A percentile compares a stretch with the other conserved stretches of the same genome.
Evolutionary conservation across 306 rosid species (phyloP).

Genomic region (Prunus kanzakura): DNA sequence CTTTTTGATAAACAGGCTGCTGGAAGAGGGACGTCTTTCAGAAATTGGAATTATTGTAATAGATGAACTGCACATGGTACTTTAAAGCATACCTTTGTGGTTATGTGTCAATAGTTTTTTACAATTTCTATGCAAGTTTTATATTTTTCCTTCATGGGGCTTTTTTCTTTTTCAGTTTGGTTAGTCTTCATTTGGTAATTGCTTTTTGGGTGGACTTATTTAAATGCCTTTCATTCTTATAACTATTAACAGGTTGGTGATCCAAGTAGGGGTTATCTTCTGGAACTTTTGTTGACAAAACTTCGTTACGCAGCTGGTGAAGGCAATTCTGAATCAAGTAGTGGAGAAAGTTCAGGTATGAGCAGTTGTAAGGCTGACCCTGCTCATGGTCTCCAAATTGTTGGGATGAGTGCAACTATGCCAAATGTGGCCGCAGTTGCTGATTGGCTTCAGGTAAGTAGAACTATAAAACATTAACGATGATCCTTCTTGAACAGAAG

Average conservation of each 20-base stretch:
- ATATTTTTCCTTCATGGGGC: background rate
- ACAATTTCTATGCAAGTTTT: background rate
- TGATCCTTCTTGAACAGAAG: slow-evolving; percentile 2
- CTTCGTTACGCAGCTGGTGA: slow-evolving; percentile 98
- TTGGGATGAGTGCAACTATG: slow-evolving; percentile 99
- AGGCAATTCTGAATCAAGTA: slow-evolving; percentile 75
- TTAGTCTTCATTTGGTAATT: slow-evolving; percentile 2
- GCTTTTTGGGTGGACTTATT: slow-evolving; percentile 1
- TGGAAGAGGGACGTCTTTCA: slow-evolving; percentile 90
- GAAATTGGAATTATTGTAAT: slow-evolving; percentile 96
- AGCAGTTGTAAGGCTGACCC: slow-evolving; percentile 87
- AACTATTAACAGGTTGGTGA: slow-evolving; percentile 85
- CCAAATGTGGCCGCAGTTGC: slow-evolving; percentile 98
- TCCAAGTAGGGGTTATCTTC: slow-evolving; percentile 82
- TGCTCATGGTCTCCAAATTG: slow-evolving; percentile 89
- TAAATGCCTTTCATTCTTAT: slow-evolving; percentile 28
- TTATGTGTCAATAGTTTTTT: background rate
- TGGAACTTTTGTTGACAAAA: slow-evolving; percentile 93
- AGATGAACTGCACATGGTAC: slow-evolving; percentile 98
- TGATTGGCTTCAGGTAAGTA: slow-evolving; percentile 94
- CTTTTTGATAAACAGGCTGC: slow-evolving; percentile 75
- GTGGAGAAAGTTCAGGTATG: slow-evolving; percentile 85
- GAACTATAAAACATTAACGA: slow-evolving; percentile 10
- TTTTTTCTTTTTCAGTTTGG: background rate
- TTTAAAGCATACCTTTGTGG: slow-evolving; percentile 2